These are phyloP conservation scores for Trichoderma sp. DNA, from an alignment of 2,329 filamentous ascomycete genomes.

Conservation along the genomic window DNA sequence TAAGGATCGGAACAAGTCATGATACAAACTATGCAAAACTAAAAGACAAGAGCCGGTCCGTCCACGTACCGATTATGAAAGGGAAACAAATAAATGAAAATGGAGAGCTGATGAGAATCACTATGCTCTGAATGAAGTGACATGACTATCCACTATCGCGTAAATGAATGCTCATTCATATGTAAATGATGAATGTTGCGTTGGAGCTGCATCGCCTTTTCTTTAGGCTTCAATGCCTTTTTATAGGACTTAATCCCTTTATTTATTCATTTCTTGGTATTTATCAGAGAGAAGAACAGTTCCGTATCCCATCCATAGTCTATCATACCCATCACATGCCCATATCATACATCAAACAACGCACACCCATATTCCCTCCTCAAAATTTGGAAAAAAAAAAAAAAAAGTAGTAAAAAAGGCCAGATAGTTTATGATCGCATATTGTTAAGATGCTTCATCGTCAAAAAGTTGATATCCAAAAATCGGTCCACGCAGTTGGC, in stretches of 20 bases:
- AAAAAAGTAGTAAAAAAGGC: no score
- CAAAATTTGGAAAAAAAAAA: no score
- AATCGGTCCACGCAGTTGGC: slow-evolving; percentile 93
- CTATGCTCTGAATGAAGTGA: background rate
- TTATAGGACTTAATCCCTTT: background rate
- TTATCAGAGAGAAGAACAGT: background rate
- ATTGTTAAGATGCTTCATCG: slow-evolving; percentile 81
- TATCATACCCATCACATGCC: background rate
- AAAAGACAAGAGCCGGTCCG: slow-evolving; percentile 31
- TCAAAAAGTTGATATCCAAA: slow-evolving; percentile 82
- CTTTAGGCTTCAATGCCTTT: background rate
- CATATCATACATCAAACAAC: slow-evolving; percentile 10
- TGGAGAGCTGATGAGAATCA: slow-evolving; percentile 1
- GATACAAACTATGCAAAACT: slow-evolving; percentile 32
- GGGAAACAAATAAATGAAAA: slow-evolving; percentile 15
- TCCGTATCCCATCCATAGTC: background rate
- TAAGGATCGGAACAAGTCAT: slow-evolving; percentile 41
- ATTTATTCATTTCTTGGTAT: background rate
- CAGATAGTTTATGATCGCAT: slow-evolving; percentile 54
- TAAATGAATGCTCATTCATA: background rate
- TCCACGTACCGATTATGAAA: slow-evolving; percentile 20
- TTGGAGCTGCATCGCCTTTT: background rate
- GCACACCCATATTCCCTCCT: background rate
- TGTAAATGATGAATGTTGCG: background rate
- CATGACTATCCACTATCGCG: background rate